Evolutionary conservation across 108 stramenopile species (phyloP), one percentile per base, ranked within the genome.

Genomic region (Pseudonitzschia pungens): DNA sequence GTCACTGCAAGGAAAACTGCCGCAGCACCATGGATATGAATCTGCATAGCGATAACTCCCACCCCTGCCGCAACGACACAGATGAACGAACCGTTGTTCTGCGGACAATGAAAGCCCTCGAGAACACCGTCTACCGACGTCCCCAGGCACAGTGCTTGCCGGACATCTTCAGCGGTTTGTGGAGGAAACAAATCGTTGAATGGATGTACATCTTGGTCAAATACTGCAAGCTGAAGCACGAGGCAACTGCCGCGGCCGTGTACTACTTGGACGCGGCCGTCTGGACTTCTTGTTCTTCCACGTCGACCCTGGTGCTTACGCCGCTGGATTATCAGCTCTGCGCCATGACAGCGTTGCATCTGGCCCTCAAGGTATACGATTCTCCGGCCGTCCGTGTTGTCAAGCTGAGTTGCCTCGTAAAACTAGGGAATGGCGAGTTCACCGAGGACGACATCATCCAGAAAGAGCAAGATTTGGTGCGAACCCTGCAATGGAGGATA

Each of bases 151-250:
- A 42, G 18, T 20, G 29, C 10, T 11, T 55, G 28, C 43, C 65
- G 6, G 75, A 76, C 29, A 69, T 68, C 7, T 70, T 70, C 60
- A 40, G 69, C 22, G 69, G 75, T 10, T 14, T 70, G n/a, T 76
- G 75, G 75, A 41, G 75, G 48, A 69, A 64, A 42, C 75, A 76
- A 59, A 76, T 76, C 12, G 43, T 76, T 4, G 59, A 69, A 41
- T 76, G 75, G 75, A 76, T 76, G 75, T 76, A 70, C 48, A 53
- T 68, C 24, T 22, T 76, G 10, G 59, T 76, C 58, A 76, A 63
- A 40, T 63, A 70, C 33, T 76, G 75, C 54, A 76, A 76, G 31
- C 36, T 76, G 10, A 33, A 58, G 48, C 68, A 69, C 27, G 75
- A 76, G 58, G 28, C 75, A 42, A 68, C 52, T 0, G 60, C 75